Evolutionary conservation across 371 early-diverging fungal species (phyloP), one percentile per base, ranked within the genome.

Genomic region (Mucor velutinosus): DNA sequence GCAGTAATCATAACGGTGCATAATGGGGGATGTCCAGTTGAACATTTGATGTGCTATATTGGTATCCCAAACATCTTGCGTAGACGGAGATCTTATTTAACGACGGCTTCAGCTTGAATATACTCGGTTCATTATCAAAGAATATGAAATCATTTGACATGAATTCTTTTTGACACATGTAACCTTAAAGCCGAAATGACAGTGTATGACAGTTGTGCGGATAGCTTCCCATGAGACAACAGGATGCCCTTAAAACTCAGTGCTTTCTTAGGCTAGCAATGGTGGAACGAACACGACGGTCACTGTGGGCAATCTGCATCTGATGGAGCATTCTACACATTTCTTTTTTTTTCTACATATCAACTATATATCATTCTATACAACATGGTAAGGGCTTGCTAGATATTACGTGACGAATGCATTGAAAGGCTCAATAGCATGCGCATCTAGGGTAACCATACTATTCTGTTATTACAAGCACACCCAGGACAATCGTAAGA

Each of bases 391-490:
- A 30, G 27, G 32, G 53, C 29, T 53, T 25, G 25, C 14, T 27
- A 27, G 27, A 23, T 14, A 53, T 27, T 25, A 53, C 53, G 53
- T 53, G 53, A 53, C 14, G 25, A 4, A 21, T 11, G 10, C 8
- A 21, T 10, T 47, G 21, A 8, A 21, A 19, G 21, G 3, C 53
- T 23, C 25, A 23, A 53, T 53, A 25, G 14, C 6, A 6, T 4
- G 4, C 25, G 5, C 14, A 15, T 58, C n/a, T 33, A 71, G 74
- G 67, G 64, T 35, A 67, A 67, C 21, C 74, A 74, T 7, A 74
- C 74, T 19, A 71, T 74, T 64, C 39, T 74, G 15, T 61, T 74
- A 51, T 60, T 67, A 49, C 74, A 74, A 62, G 33, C 71, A 12
- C 45, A 4, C 6, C 32, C 58, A 14, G 49, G 37, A n/a, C 62